Conservation (phyloP, 345 rosid genomes). For the Brassica rapa region DNA sequence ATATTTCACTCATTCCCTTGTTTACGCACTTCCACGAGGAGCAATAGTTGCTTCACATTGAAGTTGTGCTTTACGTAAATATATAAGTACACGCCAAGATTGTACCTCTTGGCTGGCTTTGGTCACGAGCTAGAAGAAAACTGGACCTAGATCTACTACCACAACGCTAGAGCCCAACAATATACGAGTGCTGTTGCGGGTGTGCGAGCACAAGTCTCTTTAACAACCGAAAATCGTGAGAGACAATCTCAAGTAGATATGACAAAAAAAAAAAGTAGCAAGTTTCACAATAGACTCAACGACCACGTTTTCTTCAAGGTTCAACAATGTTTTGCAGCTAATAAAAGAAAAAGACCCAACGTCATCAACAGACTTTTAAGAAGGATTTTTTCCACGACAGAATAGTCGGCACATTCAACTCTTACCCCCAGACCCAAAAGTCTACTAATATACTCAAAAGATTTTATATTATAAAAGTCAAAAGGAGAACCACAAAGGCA, state of each 20-base stretch:
- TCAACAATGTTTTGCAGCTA: conserved; percentile 31
- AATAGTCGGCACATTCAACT: conserved; percentile 42
- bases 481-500: conserved; percentile 36
- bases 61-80: neutral
- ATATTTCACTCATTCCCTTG: neutral
- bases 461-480: conserved; percentile 9
- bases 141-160: neutral
- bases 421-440: conserved; percentile 10
- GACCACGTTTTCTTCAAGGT: conserved; percentile 26
- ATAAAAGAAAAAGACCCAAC: conserved; percentile 2
- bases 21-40: neutral
- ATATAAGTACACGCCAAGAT: too few species aligned
- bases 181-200: neutral
- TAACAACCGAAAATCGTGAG: too few species aligned
- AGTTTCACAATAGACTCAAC: conserved; percentile 3
- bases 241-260: neutral
- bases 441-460: conserved; percentile 7
- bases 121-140: neutral
- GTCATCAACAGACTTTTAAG: conserved; percentile 1
- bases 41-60: neutral
- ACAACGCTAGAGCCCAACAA: neutral
- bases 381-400: conserved; percentile 31
- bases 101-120: neutral
- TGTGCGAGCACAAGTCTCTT: neutral
- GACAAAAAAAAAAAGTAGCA: neutral